Evolutionary conservation across 805 yeast genomes (phyloP).

Genomic region (Candida awuae): DNA sequence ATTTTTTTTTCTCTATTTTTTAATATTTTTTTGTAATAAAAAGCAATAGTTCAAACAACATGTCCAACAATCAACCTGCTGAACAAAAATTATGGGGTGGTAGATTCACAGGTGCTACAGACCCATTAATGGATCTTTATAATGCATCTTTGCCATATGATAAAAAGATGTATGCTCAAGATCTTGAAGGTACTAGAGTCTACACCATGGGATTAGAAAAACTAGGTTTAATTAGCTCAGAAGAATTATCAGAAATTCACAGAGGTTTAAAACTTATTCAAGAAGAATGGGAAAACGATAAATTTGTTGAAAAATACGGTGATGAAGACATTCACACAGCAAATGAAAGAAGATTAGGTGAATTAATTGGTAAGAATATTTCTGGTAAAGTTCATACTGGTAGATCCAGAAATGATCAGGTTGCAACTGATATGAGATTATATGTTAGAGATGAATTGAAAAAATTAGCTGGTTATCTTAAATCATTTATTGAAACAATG

Average conservation of each 20-base stretch:
- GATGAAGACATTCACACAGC: slow-evolving; percentile 99
- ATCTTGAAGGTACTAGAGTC: slow-evolving; percentile 86
- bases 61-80: slow-evolving; percentile 38
- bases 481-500: slow-evolving; percentile 58
- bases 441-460: slow-evolving; percentile 75
- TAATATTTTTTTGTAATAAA: neutral
- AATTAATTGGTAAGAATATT: slow-evolving; percentile 83
- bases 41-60: slow-evolving; percentile 7
- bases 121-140: slow-evolving; percentile 95
- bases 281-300: slow-evolving; percentile 70
- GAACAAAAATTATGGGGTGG: slow-evolving; percentile 95
- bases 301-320: slow-evolving; percentile 69
- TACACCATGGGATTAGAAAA: slow-evolving; percentile 83
- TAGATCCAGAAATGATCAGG: slow-evolving; percentile 96
- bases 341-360: slow-evolving; percentile 95
- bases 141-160: slow-evolving; percentile 97
- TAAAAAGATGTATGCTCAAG: slow-evolving; percentile 89
- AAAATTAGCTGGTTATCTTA: slow-evolving; percentile 49
- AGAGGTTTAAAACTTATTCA: slow-evolving; percentile 65
- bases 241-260: slow-evolving; percentile 77
- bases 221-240: slow-evolving; percentile 60
- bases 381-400: slow-evolving; percentile 99
- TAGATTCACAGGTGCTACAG: slow-evolving; percentile 93
- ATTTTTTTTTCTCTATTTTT: neutral
- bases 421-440: slow-evolving; percentile 97